phyloP scores from a whole-genome alignment of 2,329 filamentous ascomycete species.

The Apiospora phragmitis region DNA sequence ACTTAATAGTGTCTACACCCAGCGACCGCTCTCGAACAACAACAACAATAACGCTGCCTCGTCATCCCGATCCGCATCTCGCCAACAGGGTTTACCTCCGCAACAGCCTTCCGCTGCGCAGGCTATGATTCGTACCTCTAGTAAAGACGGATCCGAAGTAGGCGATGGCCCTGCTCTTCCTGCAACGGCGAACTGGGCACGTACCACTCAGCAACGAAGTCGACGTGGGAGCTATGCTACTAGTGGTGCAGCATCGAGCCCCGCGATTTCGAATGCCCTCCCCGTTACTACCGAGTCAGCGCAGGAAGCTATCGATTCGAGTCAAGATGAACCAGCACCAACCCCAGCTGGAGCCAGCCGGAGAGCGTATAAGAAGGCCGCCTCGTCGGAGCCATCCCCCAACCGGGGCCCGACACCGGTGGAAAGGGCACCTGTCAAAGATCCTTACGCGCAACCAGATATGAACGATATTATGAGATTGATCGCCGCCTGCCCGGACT shows the following conservation, averaged over 20 bases:
- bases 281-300: constrained; percentile 53
- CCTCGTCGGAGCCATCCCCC: constrained; percentile 13
- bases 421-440: constrained; percentile 5
- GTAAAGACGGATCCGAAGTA: constrained; percentile 72
- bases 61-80: constrained; percentile 54
- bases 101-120: constrained; percentile 47
- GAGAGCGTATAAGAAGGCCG: constrained; percentile 30
- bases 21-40: constrained; percentile 58
- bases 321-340: constrained; percentile 34
- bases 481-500: constrained; percentile 30
- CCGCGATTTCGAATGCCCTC: constrained; percentile 64
- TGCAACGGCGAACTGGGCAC: constrained; percentile 91
- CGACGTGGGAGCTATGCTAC: constrained; percentile 78
- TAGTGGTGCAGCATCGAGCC: constrained; percentile 79
- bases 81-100: constrained; percentile 48
- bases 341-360: constrained; percentile 26
- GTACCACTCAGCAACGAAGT: constrained; percentile 64
- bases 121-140: constrained; percentile 74
- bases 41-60: constrained; percentile 42
- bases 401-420: neutral
- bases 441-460: constrained; percentile 18
- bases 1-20: constrained; percentile 86
- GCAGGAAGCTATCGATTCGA: constrained; percentile 42
- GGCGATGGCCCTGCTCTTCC: constrained; percentile 90
- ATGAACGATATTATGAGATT: constrained; percentile 27